phyloP scores from a whole-genome alignment of 805 yeast species.

The Candida qinlingensis region DNA sequence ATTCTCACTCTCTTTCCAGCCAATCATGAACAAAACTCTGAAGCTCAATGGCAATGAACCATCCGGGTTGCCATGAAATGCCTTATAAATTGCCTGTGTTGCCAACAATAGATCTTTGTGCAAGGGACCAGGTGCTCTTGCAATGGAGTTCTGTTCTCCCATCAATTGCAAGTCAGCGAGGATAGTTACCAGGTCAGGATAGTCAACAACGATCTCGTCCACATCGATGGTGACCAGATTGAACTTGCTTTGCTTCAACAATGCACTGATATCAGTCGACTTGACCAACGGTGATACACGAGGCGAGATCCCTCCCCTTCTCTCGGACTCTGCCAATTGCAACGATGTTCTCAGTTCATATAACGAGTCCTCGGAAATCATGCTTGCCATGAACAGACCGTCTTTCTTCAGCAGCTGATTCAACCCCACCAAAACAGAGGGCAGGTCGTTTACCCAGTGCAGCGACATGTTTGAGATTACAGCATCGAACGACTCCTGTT shows the following conservation, averaged over 20 bases:
- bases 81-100: slow-evolving; percentile 66
- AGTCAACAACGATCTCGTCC: slow-evolving; percentile 75
- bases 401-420: slow-evolving; percentile 64
- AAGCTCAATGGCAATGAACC: slow-evolving; percentile 69
- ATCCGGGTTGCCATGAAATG: slow-evolving; percentile 64
- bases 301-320: slow-evolving; percentile 76
- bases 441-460: slow-evolving; percentile 89
- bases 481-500: slow-evolving; percentile 50
- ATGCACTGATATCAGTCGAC: slow-evolving; percentile 66
- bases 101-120: slow-evolving; percentile 67
- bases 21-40: slow-evolving; percentile 76
- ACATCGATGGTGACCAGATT: slow-evolving; percentile 78
- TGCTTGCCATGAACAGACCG: slow-evolving; percentile 74
- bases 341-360: slow-evolving; percentile 75
- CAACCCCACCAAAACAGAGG: slow-evolving; percentile 51
- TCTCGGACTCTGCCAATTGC: slow-evolving; percentile 78
- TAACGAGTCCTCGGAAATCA: slow-evolving; percentile 83
- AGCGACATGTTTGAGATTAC: slow-evolving; percentile 66
- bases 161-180: slow-evolving; percentile 68
- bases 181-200: slow-evolving; percentile 64
- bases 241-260: slow-evolving; percentile 72
- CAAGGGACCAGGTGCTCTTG: slow-evolving; percentile 30
- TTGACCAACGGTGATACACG: slow-evolving; percentile 78
- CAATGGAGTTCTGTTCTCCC: slow-evolving; percentile 79
- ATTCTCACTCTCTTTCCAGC: slow-evolving; percentile 71